These are phyloP conservation scores for Dictyostelium citrinum DNA, from an alignment of 78 protist species.

Conservation along the genomic window DNA sequence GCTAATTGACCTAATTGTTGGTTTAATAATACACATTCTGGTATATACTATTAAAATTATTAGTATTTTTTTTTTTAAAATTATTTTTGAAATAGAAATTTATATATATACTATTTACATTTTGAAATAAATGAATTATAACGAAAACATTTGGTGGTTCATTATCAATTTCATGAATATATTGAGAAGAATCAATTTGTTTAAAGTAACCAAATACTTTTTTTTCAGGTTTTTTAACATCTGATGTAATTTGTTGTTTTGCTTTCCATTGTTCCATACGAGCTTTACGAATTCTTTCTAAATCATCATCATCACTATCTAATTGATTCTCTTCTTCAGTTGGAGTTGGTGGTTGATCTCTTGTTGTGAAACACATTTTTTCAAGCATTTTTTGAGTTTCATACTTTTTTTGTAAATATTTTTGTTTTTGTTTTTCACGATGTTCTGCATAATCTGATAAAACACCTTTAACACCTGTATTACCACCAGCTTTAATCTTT, in stretches of 20 bases:
- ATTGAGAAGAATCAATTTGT: constrained; percentile 28
- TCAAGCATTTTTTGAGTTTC: neutral
- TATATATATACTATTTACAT: neutral
- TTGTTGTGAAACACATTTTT: constrained; percentile 38
- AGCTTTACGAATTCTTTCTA: constrained; percentile 23
- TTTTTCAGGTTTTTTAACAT: neutral
- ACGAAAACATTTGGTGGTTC: constrained; percentile 75
- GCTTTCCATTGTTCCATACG: constrained; percentile 27
- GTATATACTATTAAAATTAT: constrained; percentile 18
- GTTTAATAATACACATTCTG: constrained; percentile 62
- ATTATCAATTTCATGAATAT: constrained; percentile 60
- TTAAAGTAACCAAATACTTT: constrained; percentile 63
- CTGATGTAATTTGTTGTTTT: neutral
- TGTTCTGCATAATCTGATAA: constrained; percentile 59
- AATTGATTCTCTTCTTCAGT: constrained; percentile 3
- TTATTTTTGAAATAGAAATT: neutral
- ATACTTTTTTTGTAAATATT: neutral
- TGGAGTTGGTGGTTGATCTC: constrained; percentile 4
- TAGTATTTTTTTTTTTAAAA: neutral
- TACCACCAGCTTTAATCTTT: constrained; percentile 23
- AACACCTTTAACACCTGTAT: constrained; percentile 76
- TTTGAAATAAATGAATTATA: constrained; percentile 55
- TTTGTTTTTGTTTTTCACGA: constrained; percentile 31
- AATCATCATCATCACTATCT: constrained; percentile 47
- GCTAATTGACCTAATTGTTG: constrained; percentile 49